phyloP scores from a whole-genome alignment of 2,329 filamentous ascomycete species.

The Beauveria bassiana region DNA sequence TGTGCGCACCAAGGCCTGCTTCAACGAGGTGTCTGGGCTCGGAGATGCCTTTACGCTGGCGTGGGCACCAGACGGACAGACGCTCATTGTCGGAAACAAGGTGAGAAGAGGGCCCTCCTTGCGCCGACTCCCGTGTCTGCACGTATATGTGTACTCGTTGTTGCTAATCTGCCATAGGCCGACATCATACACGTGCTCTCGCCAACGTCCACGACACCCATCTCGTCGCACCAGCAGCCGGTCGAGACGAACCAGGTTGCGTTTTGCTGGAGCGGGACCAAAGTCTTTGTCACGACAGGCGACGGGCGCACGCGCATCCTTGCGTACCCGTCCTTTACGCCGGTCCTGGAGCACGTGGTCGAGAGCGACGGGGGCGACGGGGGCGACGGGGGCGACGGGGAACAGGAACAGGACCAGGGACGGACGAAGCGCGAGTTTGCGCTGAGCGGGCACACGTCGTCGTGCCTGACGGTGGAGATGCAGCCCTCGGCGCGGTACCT shows the following conservation, averaged over 20 bases:
- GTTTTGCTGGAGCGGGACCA: conserved; percentile 66
- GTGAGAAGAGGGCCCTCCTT: conserved; percentile 30
- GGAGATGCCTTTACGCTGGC: conserved; percentile 63
- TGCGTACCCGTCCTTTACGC: conserved; percentile 56
- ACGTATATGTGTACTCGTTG: background rate
- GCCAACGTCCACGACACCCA: conserved; percentile 45
- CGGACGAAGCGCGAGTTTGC: conserved; percentile 41
- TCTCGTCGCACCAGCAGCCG: conserved; percentile 52
- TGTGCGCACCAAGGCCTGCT: conserved; percentile 61
- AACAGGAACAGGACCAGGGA: background rate
- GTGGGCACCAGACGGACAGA: conserved; percentile 65
- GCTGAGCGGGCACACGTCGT: conserved; percentile 65
- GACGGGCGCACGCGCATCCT: conserved; percentile 66
- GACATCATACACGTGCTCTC: conserved; percentile 57
- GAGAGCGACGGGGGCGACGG: conserved; percentile 24
- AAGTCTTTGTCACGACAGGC: conserved; percentile 62
- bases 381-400: conserved; percentile 13
- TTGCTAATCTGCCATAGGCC: conserved; percentile 32
- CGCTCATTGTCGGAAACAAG: conserved; percentile 66
- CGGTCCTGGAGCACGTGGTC: conserved; percentile 38
- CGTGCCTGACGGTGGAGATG: conserved; percentile 60
- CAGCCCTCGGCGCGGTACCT: conserved; percentile 65
- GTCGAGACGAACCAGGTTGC: conserved; percentile 64
- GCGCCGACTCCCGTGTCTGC: background rate
- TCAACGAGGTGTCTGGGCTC: conserved; percentile 60